These are phyloP conservation scores for Naegleria fowleri DNA, from an alignment of 208 protist species.

Conservation along the genomic window DNA sequence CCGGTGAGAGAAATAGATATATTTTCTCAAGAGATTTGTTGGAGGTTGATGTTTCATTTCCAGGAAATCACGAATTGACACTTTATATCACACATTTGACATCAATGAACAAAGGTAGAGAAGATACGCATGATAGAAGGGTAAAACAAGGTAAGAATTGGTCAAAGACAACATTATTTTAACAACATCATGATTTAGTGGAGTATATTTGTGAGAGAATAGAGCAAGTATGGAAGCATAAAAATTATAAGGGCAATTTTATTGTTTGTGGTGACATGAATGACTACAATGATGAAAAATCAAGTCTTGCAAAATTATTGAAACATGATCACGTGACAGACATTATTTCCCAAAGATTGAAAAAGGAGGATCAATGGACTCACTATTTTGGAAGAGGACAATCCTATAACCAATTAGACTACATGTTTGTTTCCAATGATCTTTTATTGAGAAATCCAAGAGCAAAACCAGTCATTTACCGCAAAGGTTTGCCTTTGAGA, in stretches of 20 bases:
- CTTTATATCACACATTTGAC: not conserved
- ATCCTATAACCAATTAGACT: not conserved
- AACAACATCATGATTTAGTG: not conserved
- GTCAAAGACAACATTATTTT: too few relatives aligned
- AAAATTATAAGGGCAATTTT: not conserved
- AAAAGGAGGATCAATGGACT: not conserved
- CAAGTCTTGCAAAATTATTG: not conserved
- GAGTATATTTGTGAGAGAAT: constrained; percentile 1
- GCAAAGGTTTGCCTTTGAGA: not conserved
- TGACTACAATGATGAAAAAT: not conserved
- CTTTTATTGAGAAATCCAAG: not conserved
- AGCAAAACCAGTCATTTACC: not conserved
- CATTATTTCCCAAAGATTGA: not conserved
- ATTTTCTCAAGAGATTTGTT: not conserved
- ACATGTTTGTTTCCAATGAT: not conserved
- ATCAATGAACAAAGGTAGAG: not conserved
- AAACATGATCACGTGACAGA: not conserved
- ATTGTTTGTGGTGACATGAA: not conserved
- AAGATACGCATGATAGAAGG: not conserved
- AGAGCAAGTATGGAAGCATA: not conserved
- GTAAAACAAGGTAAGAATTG: not conserved
- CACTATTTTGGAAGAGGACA: not conserved
- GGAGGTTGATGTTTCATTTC: not conserved
- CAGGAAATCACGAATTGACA: not conserved
- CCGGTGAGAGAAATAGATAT: not conserved